Base-by-base conservation (phyloP, 148 eudicot species). In the Vaccinium darrowii region DNA sequence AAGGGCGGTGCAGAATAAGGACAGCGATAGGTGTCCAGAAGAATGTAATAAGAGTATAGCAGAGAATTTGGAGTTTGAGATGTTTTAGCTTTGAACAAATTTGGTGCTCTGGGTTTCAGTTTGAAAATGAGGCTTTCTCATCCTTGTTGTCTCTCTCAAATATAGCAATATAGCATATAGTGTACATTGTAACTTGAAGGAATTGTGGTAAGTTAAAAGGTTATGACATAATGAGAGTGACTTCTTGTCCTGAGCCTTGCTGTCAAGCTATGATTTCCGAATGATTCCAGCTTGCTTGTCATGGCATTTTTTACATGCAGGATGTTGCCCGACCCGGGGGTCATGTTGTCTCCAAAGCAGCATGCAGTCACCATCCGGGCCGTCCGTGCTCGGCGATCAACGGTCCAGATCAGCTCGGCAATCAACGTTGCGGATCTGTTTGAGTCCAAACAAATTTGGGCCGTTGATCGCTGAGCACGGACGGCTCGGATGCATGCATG, bases 61-160 rank as follows among this genome's bases (percentile, higher is more conserved):
- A 43, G 89, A 94, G 51, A 63, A 73, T 75, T 72, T 85, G 13
- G 91, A 86, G 88, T 93, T 94, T 84, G 92, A 90, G 84, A 86
- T 90, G 82, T 93, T 93, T 80, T 92, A 93, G 91, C 74, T 58
- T 52, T 52, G 78, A 19, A 53, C 51, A 65, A 53, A 14, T 36
- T 39, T 52, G 65, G 15, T 52, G 65, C 43, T 72, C 56, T 54
- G 65, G 14, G 73, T 54, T 83, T 82, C 69, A 54, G 53, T 54
- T 73, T 72, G 11, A n/a, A 53, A 36, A 52, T 73, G 84, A 53
- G 84, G 49, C 73, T 73, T 73, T 53, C 77, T 69, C 25, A 69
- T 50, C 77, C 77, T 82, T 65, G 16, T 67, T 82, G 49, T 51
- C 52, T 69, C 49, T 81, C 77, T 81, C 77, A 51, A 65, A 69